phyloP scores from a whole-genome alignment of 2,329 filamentous ascomycete genomes.

The Penicillium sp. region DNA sequence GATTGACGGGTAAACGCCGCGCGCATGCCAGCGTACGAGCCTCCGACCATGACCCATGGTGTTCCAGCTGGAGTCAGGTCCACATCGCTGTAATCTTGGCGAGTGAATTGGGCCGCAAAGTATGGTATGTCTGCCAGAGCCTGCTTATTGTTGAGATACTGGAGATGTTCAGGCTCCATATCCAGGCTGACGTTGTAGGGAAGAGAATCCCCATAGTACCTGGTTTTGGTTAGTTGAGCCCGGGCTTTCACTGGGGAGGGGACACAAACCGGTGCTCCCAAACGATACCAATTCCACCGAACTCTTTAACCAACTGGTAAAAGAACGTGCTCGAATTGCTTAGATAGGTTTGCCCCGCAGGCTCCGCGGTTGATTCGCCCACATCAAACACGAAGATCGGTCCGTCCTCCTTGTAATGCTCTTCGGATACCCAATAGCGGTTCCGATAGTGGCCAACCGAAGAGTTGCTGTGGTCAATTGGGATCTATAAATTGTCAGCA shows the following conservation, averaged over 20 bases:
- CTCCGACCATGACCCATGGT: constrained; percentile 48
- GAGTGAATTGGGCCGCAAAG: constrained; percentile 43
- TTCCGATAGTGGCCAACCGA: constrained; percentile 52
- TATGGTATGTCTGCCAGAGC: constrained; percentile 45
- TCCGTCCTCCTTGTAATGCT: constrained; percentile 57
- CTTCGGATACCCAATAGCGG: constrained; percentile 53
- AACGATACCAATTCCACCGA: constrained; percentile 38
- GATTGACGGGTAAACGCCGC: constrained; percentile 43
- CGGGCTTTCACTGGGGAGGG: background rate
- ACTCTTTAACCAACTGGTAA: constrained; percentile 31
- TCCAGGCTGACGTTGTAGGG: constrained; percentile 36
- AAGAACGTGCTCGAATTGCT: constrained; percentile 30
- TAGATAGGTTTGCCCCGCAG: constrained; percentile 38
- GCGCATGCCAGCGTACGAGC: constrained; percentile 46
- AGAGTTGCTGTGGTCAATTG: constrained; percentile 31
- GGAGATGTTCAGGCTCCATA: constrained; percentile 39
- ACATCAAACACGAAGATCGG: constrained; percentile 51
- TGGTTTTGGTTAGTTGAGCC: constrained; percentile 14
- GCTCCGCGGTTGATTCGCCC: constrained; percentile 45
- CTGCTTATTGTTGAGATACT: constrained; percentile 43
- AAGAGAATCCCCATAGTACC: constrained; percentile 43
- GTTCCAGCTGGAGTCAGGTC: constrained; percentile 40
- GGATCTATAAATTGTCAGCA: constrained; percentile 22
- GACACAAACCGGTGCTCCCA: constrained; percentile 43
- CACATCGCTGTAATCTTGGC: constrained; percentile 25